phyloP scores from a whole-genome alignment of 257 asterid genomes.

The Solanum chilense region DNA sequence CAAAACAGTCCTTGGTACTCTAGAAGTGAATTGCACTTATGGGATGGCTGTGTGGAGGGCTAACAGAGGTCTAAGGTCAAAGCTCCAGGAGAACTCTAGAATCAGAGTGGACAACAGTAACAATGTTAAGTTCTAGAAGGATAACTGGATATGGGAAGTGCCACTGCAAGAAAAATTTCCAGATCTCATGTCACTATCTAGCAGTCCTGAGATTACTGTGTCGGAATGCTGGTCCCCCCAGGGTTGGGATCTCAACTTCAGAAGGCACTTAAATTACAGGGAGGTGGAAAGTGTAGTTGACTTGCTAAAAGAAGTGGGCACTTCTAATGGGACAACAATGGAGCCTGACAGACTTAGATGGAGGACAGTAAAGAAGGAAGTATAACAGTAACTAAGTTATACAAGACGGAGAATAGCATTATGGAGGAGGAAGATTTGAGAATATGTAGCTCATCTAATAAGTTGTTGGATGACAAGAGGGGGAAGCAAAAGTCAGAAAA shows the following conservation, averaged over 20 bases:
- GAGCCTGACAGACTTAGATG: background rate
- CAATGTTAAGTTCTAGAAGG: background rate
- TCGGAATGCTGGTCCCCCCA: background rate
- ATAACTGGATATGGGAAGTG: background rate
- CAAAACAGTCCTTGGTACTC: background rate
- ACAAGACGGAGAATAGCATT: background rate
- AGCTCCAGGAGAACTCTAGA: background rate
- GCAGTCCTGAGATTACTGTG: background rate
- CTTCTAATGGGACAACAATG: background rate
- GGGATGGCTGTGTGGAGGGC: background rate
- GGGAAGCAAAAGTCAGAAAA: background rate
- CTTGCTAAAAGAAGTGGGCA: background rate
- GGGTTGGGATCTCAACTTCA: background rate
- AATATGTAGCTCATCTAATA: background rate
- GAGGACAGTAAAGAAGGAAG: background rate
- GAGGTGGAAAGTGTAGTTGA: background rate
- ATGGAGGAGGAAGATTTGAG: background rate
- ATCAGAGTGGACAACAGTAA: background rate
- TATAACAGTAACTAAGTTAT: background rate
- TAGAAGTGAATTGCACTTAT: background rate
- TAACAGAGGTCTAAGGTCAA: background rate
- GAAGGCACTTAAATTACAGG: background rate
- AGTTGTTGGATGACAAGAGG: background rate
- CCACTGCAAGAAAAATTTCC: background rate
- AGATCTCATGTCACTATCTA: background rate